Base-by-base conservation (phyloP, 31 red algal species). In the Odonthalia washingtoniensis region DNA sequence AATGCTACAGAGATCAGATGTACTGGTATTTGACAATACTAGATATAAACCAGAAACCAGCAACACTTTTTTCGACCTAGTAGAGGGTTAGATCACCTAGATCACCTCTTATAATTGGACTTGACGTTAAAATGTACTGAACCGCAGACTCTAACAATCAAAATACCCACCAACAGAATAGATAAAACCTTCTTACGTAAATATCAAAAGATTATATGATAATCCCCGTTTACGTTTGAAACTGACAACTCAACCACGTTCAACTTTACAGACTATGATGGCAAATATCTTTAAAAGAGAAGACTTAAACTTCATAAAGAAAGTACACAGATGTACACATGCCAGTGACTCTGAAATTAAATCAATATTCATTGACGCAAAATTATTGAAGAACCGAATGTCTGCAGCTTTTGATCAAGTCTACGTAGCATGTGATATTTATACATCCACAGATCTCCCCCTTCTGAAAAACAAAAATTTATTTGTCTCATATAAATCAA, bases 1-100 rank as follows among this genome's bases (percentile, higher is more conserved):
- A 57, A 91, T 33, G 69, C 88, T 0, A 84, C 70, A 60, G 46
- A 67, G 41, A 45, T 91, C 12, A 5, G 34, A 38, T 30, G 40
- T 37, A 65, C 35, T 84, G 80, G 88, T 65, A 79, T 41, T 66
- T 88, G 21, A 88, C 46, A 5, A 32, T 88, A 1, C 41, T 63
- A 69, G 74, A 69, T 46, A 0, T 53, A 49, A 40, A 42, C 33
- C 38, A 30, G 40, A 77, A 70, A 0, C 1, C 45, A 38, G 79
- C 85, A 28, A 64, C 72, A 24, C n/a, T 85, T 27, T 18, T 5
- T 85, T 85, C 12, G 81, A 85, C 32, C 66, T 73, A 30, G 36
- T 85, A 31, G 65, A 85, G 1, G 81, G 65, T n/a, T n/a, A n/a
- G n/a, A n/a, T n/a, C n/a, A n/a, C n/a, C n/a, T 46, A 40, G 21